A percentile compares a stretch with the other conserved stretches of the same genome.
phyloP scores from a whole-genome alignment of 495 filamentous ascomycete genomes.

The Xylaria castorea region DNA sequence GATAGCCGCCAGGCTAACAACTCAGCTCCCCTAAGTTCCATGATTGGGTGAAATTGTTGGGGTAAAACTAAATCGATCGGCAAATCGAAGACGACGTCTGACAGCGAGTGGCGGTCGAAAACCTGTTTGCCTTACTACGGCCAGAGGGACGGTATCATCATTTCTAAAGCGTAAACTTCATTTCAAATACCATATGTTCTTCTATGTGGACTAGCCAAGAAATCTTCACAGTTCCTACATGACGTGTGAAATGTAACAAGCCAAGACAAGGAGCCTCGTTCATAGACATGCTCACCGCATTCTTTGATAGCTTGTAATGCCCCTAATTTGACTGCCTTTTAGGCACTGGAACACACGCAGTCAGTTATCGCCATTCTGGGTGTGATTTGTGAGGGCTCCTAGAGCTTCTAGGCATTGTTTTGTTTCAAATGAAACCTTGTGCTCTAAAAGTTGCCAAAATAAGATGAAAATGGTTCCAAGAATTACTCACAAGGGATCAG shows the following conservation, averaged over 20 bases:
- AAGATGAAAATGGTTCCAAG: too few relatives aligned
- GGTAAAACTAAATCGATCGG: not conserved
- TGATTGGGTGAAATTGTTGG: not conserved
- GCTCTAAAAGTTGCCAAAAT: too few relatives aligned
- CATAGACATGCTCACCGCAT: not conserved
- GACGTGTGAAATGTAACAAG: conserved; percentile 17
- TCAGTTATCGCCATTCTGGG: too few relatives aligned
- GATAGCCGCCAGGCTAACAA: not conserved
- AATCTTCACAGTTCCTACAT: not conserved
- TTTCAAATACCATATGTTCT: conserved; percentile 8
- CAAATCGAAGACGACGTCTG: not conserved
- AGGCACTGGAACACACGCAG: conserved; percentile 12
- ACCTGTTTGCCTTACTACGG: conserved; percentile 2
- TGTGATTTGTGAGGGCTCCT: too few relatives aligned
- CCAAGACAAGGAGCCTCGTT: conserved; percentile 17
- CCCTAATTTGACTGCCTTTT: not conserved
- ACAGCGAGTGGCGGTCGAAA: not conserved
- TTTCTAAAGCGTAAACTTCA: conserved; percentile 19
- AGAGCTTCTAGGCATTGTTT: too few relatives aligned
- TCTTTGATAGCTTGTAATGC: not conserved
- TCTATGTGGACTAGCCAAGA: not conserved
- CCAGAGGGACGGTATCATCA: not conserved
- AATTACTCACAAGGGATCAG: conserved; percentile 43
- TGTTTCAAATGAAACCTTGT: too few relatives aligned
- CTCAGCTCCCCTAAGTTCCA: not conserved